These are phyloP conservation scores for Penicillium polonicum DNA, from an alignment of 2,329 filamentous ascomycete species.

Conservation along the genomic window DNA sequence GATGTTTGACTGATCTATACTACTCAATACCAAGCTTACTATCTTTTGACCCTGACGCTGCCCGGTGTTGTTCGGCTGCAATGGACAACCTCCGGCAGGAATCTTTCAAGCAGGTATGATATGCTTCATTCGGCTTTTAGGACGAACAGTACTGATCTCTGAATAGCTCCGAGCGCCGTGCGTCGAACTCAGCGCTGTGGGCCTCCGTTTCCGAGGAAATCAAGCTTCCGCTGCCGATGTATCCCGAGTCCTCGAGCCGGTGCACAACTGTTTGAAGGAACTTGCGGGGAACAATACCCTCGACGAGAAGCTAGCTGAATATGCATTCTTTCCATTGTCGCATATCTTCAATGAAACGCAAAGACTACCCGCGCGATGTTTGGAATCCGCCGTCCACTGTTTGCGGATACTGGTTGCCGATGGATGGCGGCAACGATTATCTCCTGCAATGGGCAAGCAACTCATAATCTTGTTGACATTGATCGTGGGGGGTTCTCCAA, in stretches of 20 bases:
- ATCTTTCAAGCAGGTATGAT: conserved; percentile 42
- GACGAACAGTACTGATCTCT: neutral
- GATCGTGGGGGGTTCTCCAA: conserved; percentile 71
- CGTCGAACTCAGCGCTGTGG: conserved; percentile 57
- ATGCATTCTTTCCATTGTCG: conserved; percentile 89
- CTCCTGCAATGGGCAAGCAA: conserved; percentile 73
- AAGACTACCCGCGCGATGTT: conserved; percentile 63
- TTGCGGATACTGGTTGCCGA: conserved; percentile 69
- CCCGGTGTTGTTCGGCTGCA: neutral
- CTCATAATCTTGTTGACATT: conserved; percentile 82
- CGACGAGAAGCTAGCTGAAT: conserved; percentile 84
- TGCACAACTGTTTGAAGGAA: conserved; percentile 41
- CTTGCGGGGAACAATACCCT: conserved; percentile 50
- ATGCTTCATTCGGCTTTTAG: neutral
- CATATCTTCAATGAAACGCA: conserved; percentile 78
- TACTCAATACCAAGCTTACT: neutral
- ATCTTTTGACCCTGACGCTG: neutral
- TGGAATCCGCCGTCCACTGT: conserved; percentile 76
- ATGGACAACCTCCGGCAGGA: conserved; percentile 44
- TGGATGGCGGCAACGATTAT: conserved; percentile 75
- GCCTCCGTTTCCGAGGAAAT: conserved; percentile 51
- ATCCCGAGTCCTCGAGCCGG: conserved; percentile 46
- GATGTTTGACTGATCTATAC: neutral
- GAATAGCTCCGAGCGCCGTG: conserved; percentile 58
- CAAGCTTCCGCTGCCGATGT: conserved; percentile 49